Conservation (phyloP, 2,329 filamentous ascomycete species). For the Plenodomus tracheiphilus region DNA sequence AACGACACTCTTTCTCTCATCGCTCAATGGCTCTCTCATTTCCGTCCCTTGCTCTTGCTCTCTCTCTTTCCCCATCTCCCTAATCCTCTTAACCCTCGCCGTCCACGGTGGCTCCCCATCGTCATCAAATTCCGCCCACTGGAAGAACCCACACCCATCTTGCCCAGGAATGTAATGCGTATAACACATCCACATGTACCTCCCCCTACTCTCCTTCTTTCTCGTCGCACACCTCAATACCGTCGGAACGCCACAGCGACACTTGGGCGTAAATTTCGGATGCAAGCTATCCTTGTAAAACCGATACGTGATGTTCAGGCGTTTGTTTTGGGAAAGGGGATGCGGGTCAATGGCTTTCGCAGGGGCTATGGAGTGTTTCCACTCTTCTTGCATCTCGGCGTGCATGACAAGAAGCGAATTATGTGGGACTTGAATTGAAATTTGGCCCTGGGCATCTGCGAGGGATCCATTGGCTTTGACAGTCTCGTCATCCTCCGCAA, state of each 20-base stretch:
- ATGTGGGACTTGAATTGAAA: conserved; percentile 90
- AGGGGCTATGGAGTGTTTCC: conserved; percentile 86
- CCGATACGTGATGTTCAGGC: conserved; percentile 94
- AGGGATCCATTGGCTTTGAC: conserved; percentile 43
- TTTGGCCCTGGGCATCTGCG: conserved; percentile 76
- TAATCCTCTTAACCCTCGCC: background rate
- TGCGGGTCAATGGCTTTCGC: conserved; percentile 80
- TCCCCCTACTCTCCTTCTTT: conserved; percentile 74
- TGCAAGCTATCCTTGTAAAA: conserved; percentile 79
- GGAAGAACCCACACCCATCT: conserved; percentile 48
- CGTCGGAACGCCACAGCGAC: conserved; percentile 70
- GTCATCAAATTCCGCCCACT: conserved; percentile 53
- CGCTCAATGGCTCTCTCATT: background rate
- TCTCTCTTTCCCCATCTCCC: background rate
- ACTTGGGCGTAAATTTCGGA: conserved; percentile 76
- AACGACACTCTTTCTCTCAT: background rate
- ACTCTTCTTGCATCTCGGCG: conserved; percentile 95
- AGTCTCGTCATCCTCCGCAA: conserved; percentile 59
- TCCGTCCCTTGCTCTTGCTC: no score
- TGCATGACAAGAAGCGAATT: conserved; percentile 96
- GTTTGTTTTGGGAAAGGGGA: conserved; percentile 74
- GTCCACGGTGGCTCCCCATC: conserved; percentile 77
- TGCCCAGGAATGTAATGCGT: conserved; percentile 69
- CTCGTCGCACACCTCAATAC: conserved; percentile 78
- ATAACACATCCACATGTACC: conserved; percentile 95